Evolutionary conservation across 1,284 basidiomycete genomes (phyloP).

Genomic region (Cutaneotrichosporon cutaneum): DNA sequence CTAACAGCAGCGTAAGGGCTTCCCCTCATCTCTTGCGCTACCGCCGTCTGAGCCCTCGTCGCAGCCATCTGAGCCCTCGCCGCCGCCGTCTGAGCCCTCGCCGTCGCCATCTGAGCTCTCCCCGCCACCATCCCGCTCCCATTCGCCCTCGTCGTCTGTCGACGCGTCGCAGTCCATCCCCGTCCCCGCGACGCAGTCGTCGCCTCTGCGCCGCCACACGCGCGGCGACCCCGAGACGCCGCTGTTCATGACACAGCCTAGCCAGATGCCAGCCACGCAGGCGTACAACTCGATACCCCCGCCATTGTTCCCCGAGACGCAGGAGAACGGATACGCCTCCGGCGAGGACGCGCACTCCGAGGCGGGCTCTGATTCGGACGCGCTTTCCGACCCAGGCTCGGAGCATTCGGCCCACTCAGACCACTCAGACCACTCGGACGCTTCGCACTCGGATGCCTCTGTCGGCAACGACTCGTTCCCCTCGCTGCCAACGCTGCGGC

Average conservation of each 20-base stretch:
- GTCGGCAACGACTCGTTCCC: conserved; percentile 19
- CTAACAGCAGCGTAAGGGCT: neutral
- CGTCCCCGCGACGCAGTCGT: conserved; percentile 22
- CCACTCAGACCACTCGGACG: neutral
- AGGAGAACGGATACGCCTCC: conserved; percentile 2
- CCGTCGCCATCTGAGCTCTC: neutral
- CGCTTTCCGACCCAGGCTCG: neutral
- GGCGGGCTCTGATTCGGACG: neutral
- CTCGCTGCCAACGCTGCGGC: conserved; percentile 4
- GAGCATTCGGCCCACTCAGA: neutral
- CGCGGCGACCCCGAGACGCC: conserved; percentile 14
- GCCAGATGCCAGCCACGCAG: conserved; percentile 34
- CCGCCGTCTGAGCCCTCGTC: neutral
- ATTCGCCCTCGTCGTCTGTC: neutral
- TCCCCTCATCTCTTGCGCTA: conserved; percentile 9
- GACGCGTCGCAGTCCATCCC: conserved; percentile 1
- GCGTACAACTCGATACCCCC: conserved; percentile 28
- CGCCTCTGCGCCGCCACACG: conserved; percentile 13
- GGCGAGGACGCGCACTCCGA: neutral
- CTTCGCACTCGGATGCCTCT: neutral
- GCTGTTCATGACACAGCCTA: conserved; percentile 36
- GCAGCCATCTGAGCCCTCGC: no score
- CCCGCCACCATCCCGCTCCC: neutral
- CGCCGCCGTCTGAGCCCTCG: neutral
- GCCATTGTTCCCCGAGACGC: conserved; percentile 27